Evolutionary conservation across 2,329 filamentous ascomycete species (phyloP), one percentile per base, ranked within the genome.

Genomic region (Aspergillus chevalieri): DNA sequence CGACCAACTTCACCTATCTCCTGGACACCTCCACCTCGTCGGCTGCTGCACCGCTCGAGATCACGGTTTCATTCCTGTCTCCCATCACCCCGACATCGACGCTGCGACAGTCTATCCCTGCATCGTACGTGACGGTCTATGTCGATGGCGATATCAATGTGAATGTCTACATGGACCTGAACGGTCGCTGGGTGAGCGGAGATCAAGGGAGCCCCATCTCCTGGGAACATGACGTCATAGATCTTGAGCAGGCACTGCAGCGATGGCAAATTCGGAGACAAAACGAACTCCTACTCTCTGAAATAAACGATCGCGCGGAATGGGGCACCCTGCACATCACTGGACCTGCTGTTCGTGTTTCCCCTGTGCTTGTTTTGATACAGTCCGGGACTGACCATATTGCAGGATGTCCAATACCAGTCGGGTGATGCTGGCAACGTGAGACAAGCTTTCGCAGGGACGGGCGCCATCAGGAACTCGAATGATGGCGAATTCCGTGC

Each of bases 321-420:
- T 94, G 89, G 89, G 89, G 89, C 3, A 85, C 83, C 24, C 68
- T 94, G 50, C 81, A 88, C 67, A 89, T 94, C 64, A 85, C 85
- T 19, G 88, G 78, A 1, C 87, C 89, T 19, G 72, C 76, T 41
- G 73, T 77, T 60, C 55, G 66, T 64, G 30, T 19, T 43, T 15
- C 15, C 14, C 21, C 12, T 12, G 26, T 12, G 3, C n/a, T 17
- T 6, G 5, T 3, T 17, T 43, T 15, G n/a, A 34, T 21, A 24
- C 34, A 7, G n/a, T 24, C 12, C 15, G 21, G 30, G 14, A 44
- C 51, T 65, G 39, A 65, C 48, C 6, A 14, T 24, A 2, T 21
- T 6, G 21, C 24, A 76, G 55, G 78, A 85, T 62, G 81, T 80
- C 15, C 74, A 79, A 22, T 84, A 91, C 63, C 83, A 92, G 68